Conservation (phyloP, 2,329 filamentous ascomycete species). For the Pyricularia grisea region DNA sequence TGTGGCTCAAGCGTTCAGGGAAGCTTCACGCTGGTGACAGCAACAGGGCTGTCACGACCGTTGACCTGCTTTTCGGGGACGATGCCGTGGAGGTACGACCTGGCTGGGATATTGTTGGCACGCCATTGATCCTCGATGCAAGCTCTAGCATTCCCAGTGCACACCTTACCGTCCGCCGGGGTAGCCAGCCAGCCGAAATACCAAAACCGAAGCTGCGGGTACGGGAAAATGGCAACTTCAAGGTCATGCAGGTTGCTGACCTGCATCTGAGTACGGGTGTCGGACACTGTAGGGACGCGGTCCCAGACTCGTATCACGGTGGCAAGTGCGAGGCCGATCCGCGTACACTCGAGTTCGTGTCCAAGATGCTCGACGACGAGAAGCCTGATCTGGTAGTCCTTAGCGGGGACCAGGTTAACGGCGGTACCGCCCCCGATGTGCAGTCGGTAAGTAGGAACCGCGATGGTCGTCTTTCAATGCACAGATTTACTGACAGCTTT, state of each 20-base stretch:
- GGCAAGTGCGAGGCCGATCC: slow-evolving; percentile 86
- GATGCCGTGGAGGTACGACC: slow-evolving; percentile 84
- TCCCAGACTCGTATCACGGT: slow-evolving; percentile 62
- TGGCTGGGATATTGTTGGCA: slow-evolving; percentile 74
- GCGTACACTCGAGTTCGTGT: slow-evolving; percentile 82
- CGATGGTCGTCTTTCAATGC: neutral
- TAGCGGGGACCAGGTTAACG: slow-evolving; percentile 92
- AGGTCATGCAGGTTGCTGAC: slow-evolving; percentile 95
- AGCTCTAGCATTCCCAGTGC: slow-evolving; percentile 54
- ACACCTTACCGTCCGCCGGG: slow-evolving; percentile 70
- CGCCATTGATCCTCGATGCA: slow-evolving; percentile 60
- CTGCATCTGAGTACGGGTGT: slow-evolving; percentile 86
- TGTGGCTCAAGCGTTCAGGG: slow-evolving; percentile 73
- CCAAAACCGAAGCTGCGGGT: slow-evolving; percentile 69
- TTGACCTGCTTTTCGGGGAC: slow-evolving; percentile 82
- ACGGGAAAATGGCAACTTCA: slow-evolving; percentile 84
- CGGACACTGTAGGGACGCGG: slow-evolving; percentile 76
- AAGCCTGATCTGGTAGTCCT: slow-evolving; percentile 87
- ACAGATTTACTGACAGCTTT: neutral
- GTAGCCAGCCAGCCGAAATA: slow-evolving; percentile 46
- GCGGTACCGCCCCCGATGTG: slow-evolving; percentile 82
- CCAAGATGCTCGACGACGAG: slow-evolving; percentile 77
- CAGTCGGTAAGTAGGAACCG: slow-evolving; percentile 53
- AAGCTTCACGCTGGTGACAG: slow-evolving; percentile 68
- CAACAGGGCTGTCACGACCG: slow-evolving; percentile 62